These are phyloP conservation scores for Phlegmacium glaucopus DNA, from an alignment of 768 basidiomycete genomes.

Conservation along the genomic window DNA sequence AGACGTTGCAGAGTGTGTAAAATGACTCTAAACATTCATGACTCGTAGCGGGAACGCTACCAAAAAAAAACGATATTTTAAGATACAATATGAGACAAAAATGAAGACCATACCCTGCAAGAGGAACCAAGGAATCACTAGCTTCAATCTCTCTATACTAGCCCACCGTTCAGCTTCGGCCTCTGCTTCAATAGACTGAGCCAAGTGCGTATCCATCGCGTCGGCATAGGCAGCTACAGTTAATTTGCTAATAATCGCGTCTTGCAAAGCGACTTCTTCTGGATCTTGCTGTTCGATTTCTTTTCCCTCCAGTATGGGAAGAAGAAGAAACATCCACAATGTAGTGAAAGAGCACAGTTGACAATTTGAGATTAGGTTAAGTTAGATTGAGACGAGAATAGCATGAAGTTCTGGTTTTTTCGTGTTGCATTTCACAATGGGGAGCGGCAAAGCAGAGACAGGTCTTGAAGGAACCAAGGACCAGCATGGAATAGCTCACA, in stretches of 20 bases:
- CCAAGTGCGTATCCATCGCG: slow-evolving; percentile 59
- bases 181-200: slow-evolving; percentile 68
- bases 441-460: slow-evolving; percentile 11
- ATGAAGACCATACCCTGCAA: slow-evolving; percentile 63
- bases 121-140: slow-evolving; percentile 59
- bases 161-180: slow-evolving; percentile 86
- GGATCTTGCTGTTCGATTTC: slow-evolving; percentile 13
- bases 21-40: slow-evolving; percentile 34
- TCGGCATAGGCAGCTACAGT: slow-evolving; percentile 60
- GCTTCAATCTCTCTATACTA: slow-evolving; percentile 57
- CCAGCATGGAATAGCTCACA: slow-evolving; percentile 34
- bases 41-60: slow-evolving; percentile 47
- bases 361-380: slow-evolving; percentile 14
- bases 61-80: slow-evolving; percentile 5
- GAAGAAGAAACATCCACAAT: slow-evolving; percentile 21
- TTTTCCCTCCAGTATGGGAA: slow-evolving; percentile 2
- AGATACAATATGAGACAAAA: slow-evolving; percentile 9
- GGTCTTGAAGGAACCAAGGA: slow-evolving; percentile 26
- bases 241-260: slow-evolving; percentile 45
- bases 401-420: slow-evolving; percentile 33
- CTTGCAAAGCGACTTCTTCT: slow-evolving; percentile 37
- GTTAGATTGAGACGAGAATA: slow-evolving; percentile 33
- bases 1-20: slow-evolving; percentile 41
- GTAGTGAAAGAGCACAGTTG: slow-evolving; percentile 26
- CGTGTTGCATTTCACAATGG: slow-evolving; percentile 2